Evolutionary conservation across 345 rosid species (phyloP).

Genomic region (Heritiera littoralis): DNA sequence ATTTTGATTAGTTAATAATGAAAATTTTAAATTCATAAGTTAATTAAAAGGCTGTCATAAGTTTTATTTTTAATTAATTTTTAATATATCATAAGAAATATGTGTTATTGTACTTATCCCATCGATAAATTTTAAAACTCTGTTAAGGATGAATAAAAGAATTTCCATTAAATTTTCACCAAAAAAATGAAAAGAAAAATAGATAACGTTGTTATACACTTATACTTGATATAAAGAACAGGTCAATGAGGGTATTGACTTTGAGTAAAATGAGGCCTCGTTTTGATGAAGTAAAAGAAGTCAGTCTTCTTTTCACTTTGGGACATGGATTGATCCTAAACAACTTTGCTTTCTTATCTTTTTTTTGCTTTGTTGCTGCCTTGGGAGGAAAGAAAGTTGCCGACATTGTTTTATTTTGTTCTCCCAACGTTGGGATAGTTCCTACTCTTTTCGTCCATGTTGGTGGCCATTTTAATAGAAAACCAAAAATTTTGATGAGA

Average conservation of each 20-base stretch:
- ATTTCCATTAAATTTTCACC: too few species aligned
- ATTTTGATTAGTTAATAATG: too few species aligned
- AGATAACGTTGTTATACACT: too few species aligned
- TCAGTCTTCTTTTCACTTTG: background rate
- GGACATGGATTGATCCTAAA: too few species aligned
- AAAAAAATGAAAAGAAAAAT: background rate
- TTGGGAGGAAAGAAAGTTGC: conserved; percentile 6
- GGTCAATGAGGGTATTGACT: background rate
- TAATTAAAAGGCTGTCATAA: too few species aligned
- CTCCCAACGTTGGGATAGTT: background rate
- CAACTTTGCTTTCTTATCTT: background rate
- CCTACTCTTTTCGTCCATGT: background rate
- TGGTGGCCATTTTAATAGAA: background rate
- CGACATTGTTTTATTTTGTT: background rate
- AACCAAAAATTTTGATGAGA: too few species aligned
- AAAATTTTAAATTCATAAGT: too few species aligned
- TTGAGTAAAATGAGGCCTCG: background rate
- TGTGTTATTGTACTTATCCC: too few species aligned
- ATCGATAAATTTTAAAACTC: too few species aligned
- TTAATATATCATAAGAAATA: too few species aligned
- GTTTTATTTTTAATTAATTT: too few species aligned
- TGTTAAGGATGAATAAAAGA: too few species aligned
- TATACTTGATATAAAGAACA: background rate
- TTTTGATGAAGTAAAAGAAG: background rate
- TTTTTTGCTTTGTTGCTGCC: background rate